Percentiles rank a stretch among this genome's conserved stretches.
These are phyloP conservation scores for Pouteria glomerata DNA, from an alignment of 148 eudicot species.

Conservation along the genomic window DNA sequence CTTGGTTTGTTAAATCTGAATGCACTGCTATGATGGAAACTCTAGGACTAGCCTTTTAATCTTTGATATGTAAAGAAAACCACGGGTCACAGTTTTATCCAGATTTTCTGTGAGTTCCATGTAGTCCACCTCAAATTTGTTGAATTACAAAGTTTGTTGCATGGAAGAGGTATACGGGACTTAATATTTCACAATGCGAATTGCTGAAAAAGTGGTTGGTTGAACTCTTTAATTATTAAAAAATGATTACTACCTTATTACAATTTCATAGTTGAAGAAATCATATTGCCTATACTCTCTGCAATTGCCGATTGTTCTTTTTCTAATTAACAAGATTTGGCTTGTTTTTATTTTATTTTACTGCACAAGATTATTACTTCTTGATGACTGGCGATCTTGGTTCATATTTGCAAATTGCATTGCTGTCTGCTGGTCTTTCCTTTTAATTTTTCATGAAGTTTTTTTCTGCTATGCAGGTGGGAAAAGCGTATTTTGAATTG, in stretches of 20 bases:
- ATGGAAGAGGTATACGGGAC: background rate
- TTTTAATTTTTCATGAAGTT: background rate
- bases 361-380: background rate
- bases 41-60: background rate
- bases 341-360: background rate
- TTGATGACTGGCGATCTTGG: background rate
- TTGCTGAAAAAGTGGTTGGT: background rate
- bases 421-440: background rate
- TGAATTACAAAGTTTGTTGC: background rate
- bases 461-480: slow-evolving; percentile 50
- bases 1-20: background rate
- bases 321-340: too few species aligned
- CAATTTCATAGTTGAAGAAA: background rate
- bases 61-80: too few species aligned
- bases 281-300: background rate
- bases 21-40: background rate
- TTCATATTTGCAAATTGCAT: background rate
- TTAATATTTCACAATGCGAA: background rate
- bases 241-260: background rate
- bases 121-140: background rate
- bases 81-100: too few species aligned
- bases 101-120: background rate
- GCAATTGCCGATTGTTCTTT: background rate
- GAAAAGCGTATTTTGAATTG: slow-evolving; percentile 85
- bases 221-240: too few species aligned